Percentiles rank a stretch among this genome's conserved stretches.
phyloP scores from a whole-genome alignment of 768 basidiomycete species.

The Amanita subjunquillea region DNA sequence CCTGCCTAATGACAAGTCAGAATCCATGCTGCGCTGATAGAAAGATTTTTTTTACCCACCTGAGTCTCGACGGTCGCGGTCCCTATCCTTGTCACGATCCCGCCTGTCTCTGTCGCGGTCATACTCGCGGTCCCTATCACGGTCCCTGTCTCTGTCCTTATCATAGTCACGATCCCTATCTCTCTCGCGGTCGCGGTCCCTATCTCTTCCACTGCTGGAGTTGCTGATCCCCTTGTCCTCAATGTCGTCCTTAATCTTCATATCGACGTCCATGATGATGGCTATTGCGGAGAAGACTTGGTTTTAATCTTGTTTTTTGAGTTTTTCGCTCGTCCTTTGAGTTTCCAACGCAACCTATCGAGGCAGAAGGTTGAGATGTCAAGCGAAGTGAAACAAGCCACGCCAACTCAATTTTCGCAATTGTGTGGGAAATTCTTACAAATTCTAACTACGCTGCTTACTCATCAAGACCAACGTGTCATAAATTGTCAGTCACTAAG shows the following conservation, averaged over 20 bases:
- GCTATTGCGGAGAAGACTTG: neutral
- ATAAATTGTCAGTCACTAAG: neutral
- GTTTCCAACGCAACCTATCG: neutral
- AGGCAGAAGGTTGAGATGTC: neutral
- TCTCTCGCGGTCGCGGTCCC: slow-evolving; percentile 29
- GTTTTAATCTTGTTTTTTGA: neutral
- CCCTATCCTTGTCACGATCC: slow-evolving; percentile 32
- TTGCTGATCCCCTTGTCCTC: slow-evolving; percentile 48
- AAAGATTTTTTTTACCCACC: slow-evolving; percentile 25
- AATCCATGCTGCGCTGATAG: neutral
- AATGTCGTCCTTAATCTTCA: slow-evolving; percentile 67
- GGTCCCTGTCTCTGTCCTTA: slow-evolving; percentile 31
- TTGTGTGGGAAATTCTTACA: neutral
- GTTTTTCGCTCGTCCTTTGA: neutral
- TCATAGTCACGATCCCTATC: slow-evolving; percentile 33
- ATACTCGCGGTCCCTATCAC: slow-evolving; percentile 30
- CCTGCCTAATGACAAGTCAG: slow-evolving; percentile 14
- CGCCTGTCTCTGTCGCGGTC: slow-evolving; percentile 32
- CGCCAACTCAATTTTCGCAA: neutral
- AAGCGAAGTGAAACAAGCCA: slow-evolving; percentile 1
- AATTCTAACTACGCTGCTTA: neutral
- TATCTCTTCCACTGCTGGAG: slow-evolving; percentile 29
- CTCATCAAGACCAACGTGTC: neutral
- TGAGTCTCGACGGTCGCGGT: slow-evolving; percentile 36
- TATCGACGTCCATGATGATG: slow-evolving; percentile 63